phyloP scores from a whole-genome alignment of 2,329 filamentous ascomycete species.

The Pestalotiopsis sp. region DNA sequence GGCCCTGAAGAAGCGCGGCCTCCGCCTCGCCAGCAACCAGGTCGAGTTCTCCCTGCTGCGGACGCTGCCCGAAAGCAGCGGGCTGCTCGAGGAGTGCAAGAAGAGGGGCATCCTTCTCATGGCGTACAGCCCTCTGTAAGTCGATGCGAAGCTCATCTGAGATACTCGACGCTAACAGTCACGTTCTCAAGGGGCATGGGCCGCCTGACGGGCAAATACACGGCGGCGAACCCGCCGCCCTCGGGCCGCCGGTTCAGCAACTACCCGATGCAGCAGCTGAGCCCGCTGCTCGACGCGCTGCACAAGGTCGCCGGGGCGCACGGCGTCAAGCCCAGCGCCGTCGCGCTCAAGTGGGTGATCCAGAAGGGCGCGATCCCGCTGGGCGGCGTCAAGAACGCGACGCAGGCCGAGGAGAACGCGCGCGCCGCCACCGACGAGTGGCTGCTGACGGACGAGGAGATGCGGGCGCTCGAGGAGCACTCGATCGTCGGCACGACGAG shows the following conservation, averaged over 20 bases:
- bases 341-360: slow-evolving; percentile 44
- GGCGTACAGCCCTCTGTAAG: slow-evolving; percentile 37
- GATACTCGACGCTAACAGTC: background rate
- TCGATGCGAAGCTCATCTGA: background rate
- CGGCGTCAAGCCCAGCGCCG: slow-evolving; percentile 33
- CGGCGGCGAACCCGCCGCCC: slow-evolving; percentile 34
- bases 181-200: slow-evolving; percentile 29
- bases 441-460: slow-evolving; percentile 40
- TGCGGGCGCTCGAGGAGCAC: slow-evolving; percentile 38
- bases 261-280: slow-evolving; percentile 43
- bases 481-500: slow-evolving; percentile 39
- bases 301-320: slow-evolving; percentile 34
- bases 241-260: slow-evolving; percentile 37
- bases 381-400: slow-evolving; percentile 38
- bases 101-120: slow-evolving; percentile 41
- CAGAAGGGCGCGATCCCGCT: slow-evolving; percentile 43
- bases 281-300: slow-evolving; percentile 35
- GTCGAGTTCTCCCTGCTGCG: slow-evolving; percentile 44
- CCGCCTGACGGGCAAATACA: slow-evolving; percentile 40
- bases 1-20: slow-evolving; percentile 34
- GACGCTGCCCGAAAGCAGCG: slow-evolving; percentile 38
- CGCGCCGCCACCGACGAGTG: slow-evolving; percentile 34
- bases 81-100: slow-evolving; percentile 39
- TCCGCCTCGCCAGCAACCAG: slow-evolving; percentile 43
- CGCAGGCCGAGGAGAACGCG: slow-evolving; percentile 39